Base-by-base conservation (phyloP, 2,329 filamentous ascomycete genomes). In the Dactylonectria macrodidyma region DNA sequence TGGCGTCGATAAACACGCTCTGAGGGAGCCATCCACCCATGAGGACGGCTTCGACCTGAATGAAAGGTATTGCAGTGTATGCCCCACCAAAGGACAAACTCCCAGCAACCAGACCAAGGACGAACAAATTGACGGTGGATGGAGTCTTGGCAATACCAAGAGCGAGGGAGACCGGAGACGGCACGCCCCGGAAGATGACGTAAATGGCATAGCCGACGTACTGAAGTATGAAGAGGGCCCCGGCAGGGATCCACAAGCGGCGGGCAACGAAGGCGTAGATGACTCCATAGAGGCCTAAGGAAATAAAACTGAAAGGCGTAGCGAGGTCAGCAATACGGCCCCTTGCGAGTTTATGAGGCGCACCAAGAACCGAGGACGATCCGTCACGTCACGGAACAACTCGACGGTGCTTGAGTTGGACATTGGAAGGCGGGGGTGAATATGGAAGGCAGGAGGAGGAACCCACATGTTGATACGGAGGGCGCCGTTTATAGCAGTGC, bases 171-270 rank as follows among this genome's bases (percentile, higher is more conserved):
- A 60, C 56, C 3, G 62, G 62, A 14, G 62, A 60, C 16, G 62
- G 62, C 44, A 65, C 62, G 24, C 62, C 62, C n/a, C 56, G 62
- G 34, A 65, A 65, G 36, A 65, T 56, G 62, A 65, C 62, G 41
- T 65, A 65, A 30, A 65, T 11, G 22, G 62, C 62, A 10, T 65
- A 65, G 48, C 56, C 62, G 34, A 59, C 46, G 16, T 65, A 65
- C 22, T 65, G 62, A 2, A 65, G 38, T 30, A 60, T 41, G 19
- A 65, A 65, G 33, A 65, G 56, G n/a, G 56, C 48, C 2, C 16
- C 62, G 10, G 62, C 62, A 30, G 56, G 56, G 36, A 65, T 60
- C 62, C 62, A 65, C 4, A 65, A n/a, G 48, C 62, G 62, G 14
- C 62, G 55, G 30, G 48, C 55, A 30, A 60, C 38, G 48, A 65